These are phyloP conservation scores for Phoma sp. DNA, from an alignment of 2,329 filamentous ascomycete species.

Conservation along the genomic window DNA sequence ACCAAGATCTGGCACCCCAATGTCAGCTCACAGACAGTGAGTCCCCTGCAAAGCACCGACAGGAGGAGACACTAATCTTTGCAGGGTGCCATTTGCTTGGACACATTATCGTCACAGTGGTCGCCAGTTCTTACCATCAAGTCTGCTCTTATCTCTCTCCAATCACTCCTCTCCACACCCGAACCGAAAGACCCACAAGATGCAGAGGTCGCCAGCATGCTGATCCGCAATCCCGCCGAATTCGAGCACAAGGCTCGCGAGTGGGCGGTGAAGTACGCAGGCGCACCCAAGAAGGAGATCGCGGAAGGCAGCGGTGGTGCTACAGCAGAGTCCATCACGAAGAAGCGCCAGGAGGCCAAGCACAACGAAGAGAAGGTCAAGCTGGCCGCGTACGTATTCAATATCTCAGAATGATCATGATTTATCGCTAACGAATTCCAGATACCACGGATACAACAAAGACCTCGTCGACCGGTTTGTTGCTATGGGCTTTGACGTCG, in stretches of 20 bases:
- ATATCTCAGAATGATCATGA: too few species aligned
- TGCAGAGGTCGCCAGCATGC: conserved; percentile 90
- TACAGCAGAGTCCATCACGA: conserved; percentile 61
- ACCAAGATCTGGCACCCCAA: conserved; percentile 99
- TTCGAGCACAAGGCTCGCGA: conserved; percentile 86
- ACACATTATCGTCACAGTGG: conserved; percentile 89
- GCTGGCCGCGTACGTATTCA: conserved; percentile 59
- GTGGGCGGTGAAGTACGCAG: conserved; percentile 86
- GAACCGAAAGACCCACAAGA: conserved; percentile 98
- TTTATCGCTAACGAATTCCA: conserved; percentile 53
- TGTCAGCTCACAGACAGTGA: conserved; percentile 88
- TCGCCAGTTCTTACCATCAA: conserved; percentile 97
- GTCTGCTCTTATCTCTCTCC: conserved; percentile 89
- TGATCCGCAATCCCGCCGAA: conserved; percentile 77
- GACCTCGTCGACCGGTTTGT: conserved; percentile 83
- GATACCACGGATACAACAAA: conserved; percentile 88
- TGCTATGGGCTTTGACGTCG: conserved; percentile 89
- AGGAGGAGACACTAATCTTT: conserved; percentile 32
- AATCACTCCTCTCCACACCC: conserved; percentile 89
- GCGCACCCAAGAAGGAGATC: conserved; percentile 69
- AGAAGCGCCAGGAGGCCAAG: conserved; percentile 62
- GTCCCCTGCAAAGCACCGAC: conserved; percentile 41
- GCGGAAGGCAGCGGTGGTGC: conserved; percentile 62
- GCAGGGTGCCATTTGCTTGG: conserved; percentile 94
- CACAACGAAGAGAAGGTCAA: conserved; percentile 66